Evolutionary conservation across 106 monocot species (phyloP), one percentile per base, ranked within the genome.

Genomic region (Dioscorea zingiberensis): DNA sequence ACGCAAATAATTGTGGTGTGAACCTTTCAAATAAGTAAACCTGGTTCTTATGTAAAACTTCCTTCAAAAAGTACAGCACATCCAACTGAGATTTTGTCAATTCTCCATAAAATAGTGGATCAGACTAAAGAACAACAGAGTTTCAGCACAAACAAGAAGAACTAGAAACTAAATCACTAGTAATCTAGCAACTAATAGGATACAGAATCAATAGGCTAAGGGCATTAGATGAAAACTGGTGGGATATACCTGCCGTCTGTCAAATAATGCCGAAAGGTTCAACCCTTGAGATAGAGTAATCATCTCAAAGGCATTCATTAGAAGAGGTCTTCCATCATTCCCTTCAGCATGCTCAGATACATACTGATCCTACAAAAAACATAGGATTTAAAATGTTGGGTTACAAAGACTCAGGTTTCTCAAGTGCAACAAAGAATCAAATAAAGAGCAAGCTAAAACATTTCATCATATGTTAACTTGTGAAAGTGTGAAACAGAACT

Each of bases 281-380:
- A 97, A 44, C 7, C 95, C 95, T 71, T 97, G 87, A 63, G 95
- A 97, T 60, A 97, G 70, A 18, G 83, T 92, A 62, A 97, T 91
- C 77, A 97, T 88, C 76, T 97, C 95, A 73, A 97, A 97, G 19
- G 95, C 95, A 73, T 97, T 97, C 85, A 97, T 88, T 47, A 91
- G 71, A n/a, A 97, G 65, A 72, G 95, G 95, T 17, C 81, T 70
- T 45, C 38, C 77, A 54, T 79, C 77, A 63, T 61, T 60, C 63
- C 65, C 72, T 47, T 62, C 62, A 23, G 57, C 59, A 55, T 85
- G 78, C 57, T 88, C 88, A 15, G 65, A 65, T 28, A 81, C 83
- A 58, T 78, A 78, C 18, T 91, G 71, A 66, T 91, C 94, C 91
- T 91, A 65, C 47, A 74, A 64, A 6, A 30, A 56, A 47, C 18